Evolutionary conservation across 257 asterid genomes (phyloP), one percentile per base, ranked within the genome.

Genomic region (Capsicum rhomboideum): DNA sequence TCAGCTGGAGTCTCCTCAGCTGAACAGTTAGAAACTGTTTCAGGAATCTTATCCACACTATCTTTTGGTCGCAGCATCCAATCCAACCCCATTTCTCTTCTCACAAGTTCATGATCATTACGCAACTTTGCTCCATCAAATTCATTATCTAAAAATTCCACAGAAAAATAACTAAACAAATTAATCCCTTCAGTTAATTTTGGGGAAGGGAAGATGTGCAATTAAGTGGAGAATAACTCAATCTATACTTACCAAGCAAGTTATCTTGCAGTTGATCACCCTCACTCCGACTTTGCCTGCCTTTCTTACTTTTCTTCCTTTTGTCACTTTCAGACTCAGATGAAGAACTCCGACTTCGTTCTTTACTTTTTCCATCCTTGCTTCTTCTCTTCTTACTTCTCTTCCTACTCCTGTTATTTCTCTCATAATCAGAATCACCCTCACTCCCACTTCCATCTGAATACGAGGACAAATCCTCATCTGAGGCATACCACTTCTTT

Each of bases 11-110:
- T 87, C 87, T 92, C 93, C 87, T 87, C 92, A 16, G 85, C 84
- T 85, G 87, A 88, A 78, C 82, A 79, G 82, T 87, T 88, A 84
- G 85, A 58, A 75, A 88, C 83, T 69, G 88, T 55, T 44, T 78
- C 77, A 21, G 87, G 80, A 85, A 84, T 84, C 84, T 87, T 87
- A 83, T 90, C 92, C 16, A 54, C 54, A 44, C 59, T 77, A 49
- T 92, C 94, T 79, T 91, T 90, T 4, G 98, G 96, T 77, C 92
- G 92, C 84, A 95, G 93, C 98, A 97, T 97, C 98, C 98, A 97
- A n/a, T 94, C 99, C 90, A 97, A 87, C 61, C 99, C 99, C 92
- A 90, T 90, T 89, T 93, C 97, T 89, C 91, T 94, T 88, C 99
- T 91, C 84, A 84, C 84, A 83, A 54, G 77, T 72, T 86, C 83